A percentile compares a stretch with the other conserved stretches of the same genome.
These are phyloP conservation scores for Neonectria magnoliae DNA, from an alignment of 2,329 filamentous ascomycete genomes.

Conservation along the genomic window DNA sequence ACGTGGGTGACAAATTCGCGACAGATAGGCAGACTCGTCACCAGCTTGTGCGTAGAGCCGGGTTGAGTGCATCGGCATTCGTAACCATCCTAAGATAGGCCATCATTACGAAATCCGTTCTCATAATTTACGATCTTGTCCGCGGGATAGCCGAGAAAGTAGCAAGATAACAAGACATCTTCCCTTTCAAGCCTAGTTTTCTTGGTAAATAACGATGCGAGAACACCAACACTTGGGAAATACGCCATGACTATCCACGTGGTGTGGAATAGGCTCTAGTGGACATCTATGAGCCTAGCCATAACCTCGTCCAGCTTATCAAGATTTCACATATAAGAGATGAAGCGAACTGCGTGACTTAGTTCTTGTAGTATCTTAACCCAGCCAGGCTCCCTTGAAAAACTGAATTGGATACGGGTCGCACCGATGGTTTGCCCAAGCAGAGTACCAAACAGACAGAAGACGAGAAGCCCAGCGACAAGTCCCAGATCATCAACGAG, in stretches of 20 bases:
- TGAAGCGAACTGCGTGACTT: slow-evolving; percentile 33
- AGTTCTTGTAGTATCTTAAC: slow-evolving; percentile 19
- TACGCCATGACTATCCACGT: slow-evolving; percentile 13
- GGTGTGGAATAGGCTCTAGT: slow-evolving; percentile 3
- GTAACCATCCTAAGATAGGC: too few species aligned
- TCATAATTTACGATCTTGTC: too few species aligned
- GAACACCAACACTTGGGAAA: slow-evolving; percentile 5
- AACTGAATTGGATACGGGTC: slow-evolving; percentile 47
- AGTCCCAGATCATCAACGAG: slow-evolving; percentile 48
- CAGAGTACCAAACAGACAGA: slow-evolving; percentile 49
- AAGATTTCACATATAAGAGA: slow-evolving; percentile 1
- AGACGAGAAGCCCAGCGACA: slow-evolving; percentile 46
- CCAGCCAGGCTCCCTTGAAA: slow-evolving; percentile 36
- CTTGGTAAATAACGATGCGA: slow-evolving; percentile 2
- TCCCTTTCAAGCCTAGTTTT: slow-evolving; percentile 5
- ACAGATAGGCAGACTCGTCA: too few species aligned
- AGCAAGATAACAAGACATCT: background rate
- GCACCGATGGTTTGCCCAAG: slow-evolving; percentile 49
- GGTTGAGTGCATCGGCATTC: too few species aligned
- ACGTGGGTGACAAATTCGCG: background rate
- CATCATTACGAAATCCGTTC: too few species aligned
- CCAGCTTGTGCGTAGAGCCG: too few species aligned
- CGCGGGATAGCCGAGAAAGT: too few species aligned
- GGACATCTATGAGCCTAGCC: slow-evolving; percentile 5
- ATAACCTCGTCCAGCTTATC: background rate